A percentile compares a stretch with the other conserved stretches of the same genome.
Evolutionary conservation across 2,329 filamentous ascomycete genomes (phyloP).

Genomic region (Stagonosporopsis rhizophila): DNA sequence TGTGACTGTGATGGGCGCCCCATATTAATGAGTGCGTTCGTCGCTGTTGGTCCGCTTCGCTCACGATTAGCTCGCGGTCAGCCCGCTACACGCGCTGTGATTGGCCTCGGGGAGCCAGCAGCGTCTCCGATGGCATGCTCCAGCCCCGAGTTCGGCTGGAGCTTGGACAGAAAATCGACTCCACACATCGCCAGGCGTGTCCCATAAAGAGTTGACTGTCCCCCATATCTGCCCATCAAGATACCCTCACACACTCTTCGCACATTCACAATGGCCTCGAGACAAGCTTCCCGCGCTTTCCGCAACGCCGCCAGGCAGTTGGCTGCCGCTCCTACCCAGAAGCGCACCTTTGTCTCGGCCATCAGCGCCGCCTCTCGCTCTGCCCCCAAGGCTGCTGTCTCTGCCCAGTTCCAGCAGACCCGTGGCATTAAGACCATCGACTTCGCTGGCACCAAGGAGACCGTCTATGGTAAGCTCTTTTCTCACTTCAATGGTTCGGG

Average conservation of each 20-base stretch:
- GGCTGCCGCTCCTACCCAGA: slow-evolving; percentile 58
- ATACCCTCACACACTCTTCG: slow-evolving; percentile 46
- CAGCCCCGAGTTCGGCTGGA: slow-evolving; percentile 20
- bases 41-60: background rate
- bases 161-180: slow-evolving; percentile 23
- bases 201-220: slow-evolving; percentile 38
- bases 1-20: slow-evolving; percentile 16
- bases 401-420: slow-evolving; percentile 67
- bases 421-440: slow-evolving; percentile 98
- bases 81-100: background rate
- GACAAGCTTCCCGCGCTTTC: slow-evolving; percentile 71
- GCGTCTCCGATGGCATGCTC: slow-evolving; percentile 14
- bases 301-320: slow-evolving; percentile 65
- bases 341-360: slow-evolving; percentile 66
- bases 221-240: slow-evolving; percentile 34
- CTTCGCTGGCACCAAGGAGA: slow-evolving; percentile 95
- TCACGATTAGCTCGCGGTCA: background rate
- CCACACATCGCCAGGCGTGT: slow-evolving; percentile 17
- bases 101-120: slow-evolving; percentile 18
- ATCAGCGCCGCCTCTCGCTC: slow-evolving; percentile 59
- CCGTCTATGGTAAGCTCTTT: slow-evolving; percentile 77
- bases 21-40: background rate
- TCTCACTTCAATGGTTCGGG: slow-evolving; percentile 20
- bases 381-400: slow-evolving; percentile 55
- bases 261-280: slow-evolving; percentile 74